phyloP scores from a whole-genome alignment of 495 filamentous ascomycete genomes.

The Aspergillus nidulans region DNA sequence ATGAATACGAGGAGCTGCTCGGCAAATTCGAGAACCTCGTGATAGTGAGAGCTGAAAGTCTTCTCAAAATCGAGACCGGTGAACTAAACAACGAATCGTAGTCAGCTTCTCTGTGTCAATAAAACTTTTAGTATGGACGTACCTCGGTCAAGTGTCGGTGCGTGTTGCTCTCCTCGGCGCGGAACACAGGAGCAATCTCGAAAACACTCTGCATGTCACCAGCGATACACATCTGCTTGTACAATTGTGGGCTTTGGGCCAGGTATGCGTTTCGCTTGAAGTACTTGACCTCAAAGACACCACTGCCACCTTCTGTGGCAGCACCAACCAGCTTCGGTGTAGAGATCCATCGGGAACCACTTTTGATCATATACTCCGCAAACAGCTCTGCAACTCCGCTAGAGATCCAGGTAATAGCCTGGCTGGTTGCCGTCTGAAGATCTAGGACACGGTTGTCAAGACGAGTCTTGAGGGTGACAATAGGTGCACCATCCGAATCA shows the following conservation, averaged over 20 bases:
- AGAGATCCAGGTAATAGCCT: conserved; percentile 81
- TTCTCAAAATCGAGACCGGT: conserved; percentile 97
- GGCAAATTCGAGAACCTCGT: conserved; percentile 75
- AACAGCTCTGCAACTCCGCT: conserved; percentile 79
- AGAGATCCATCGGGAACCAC: conserved; percentile 82
- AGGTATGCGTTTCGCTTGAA: conserved; percentile 82
- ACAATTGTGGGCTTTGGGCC: conserved; percentile 91
- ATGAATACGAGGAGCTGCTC: conserved; percentile 86
- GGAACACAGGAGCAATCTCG: conserved; percentile 87
- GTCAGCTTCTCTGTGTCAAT: conserved; percentile 20
- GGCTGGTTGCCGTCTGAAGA: conserved; percentile 79
- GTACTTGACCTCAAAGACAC: conserved; percentile 89
- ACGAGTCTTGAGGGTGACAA: conserved; percentile 70
- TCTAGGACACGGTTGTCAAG: conserved; percentile 89
- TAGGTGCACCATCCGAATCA: conserved; percentile 49
- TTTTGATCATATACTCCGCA: conserved; percentile 67
- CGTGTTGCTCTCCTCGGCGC: conserved; percentile 95
- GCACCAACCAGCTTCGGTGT: conserved; percentile 85
- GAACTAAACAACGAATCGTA: conserved; percentile 46
- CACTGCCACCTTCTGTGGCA: conserved; percentile 88
- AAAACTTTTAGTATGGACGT: conserved; percentile 8
- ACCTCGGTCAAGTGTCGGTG: conserved; percentile 92
- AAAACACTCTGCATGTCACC: conserved; percentile 88
- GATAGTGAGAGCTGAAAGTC: conserved; percentile 85
- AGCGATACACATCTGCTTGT: conserved; percentile 95